Evolutionary conservation across 257 asterid species (phyloP), one percentile per base, ranked within the genome.

Genomic region (Perilla frutescens): DNA sequence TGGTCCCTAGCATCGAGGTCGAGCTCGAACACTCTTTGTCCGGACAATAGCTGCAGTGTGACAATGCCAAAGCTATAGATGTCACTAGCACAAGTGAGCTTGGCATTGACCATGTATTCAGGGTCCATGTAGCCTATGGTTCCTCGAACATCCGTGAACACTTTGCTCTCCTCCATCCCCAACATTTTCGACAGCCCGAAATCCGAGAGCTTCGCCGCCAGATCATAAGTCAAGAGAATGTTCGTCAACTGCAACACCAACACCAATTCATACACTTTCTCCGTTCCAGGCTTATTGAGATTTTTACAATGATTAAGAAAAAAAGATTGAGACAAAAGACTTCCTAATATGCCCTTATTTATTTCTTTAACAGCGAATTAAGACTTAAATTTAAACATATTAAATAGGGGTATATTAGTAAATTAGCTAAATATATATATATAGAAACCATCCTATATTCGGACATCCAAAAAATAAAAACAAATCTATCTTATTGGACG

Each of bases 41-140:
- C 96, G 0, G 96, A 90, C 43, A 90, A 82, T 65, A 88, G 88
- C 63, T 90, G 96, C 14, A 90, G 84, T 32, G 79, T 80, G 68
- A 90, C 96, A 51, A 90, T 87, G 62, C 96, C 96, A 39, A 88
- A 90, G 59, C 96, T 90, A 63, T 90, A 90, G 50, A 90, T 77
- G 68, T 90, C 96, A 74, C 96, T 87, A 1, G 96, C 92, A 71
- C 89, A 77, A 4, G 93, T 90, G 81, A 90, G 80, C 49, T 85
- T 88, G 67, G 96, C 96, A 37, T 88, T 88, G 44, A 86, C 87
- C 93, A 90, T 88, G 66, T 90, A 90, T 65, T 90, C 96, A 1
- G 96, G 96, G 63, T 90, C 96, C 96, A 90, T 80, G 45, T 90
- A 90, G 13, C 93, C 96, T 68, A 88, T 78, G 44, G 96, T 90